Base-by-base conservation (phyloP, 208 protist genomes). In the Porcisia deanei region DNA sequence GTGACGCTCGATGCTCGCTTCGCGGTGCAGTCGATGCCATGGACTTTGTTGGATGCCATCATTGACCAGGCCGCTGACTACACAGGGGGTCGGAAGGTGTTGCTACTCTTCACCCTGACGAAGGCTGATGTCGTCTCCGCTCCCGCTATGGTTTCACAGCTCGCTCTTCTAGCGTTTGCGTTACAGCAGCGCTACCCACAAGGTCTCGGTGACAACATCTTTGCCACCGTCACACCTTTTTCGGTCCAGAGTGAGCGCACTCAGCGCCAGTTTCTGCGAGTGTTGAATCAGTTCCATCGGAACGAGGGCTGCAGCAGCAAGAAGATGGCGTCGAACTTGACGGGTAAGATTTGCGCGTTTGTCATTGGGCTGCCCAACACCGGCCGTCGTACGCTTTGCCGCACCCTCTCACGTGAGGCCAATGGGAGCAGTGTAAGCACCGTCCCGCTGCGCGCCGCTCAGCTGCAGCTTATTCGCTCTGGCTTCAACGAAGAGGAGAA, bases 291-390 rank as follows among this genome's bases (percentile, higher is more conserved):
- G 73, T 97, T 95, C 57, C 81, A 75, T 20, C 69, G 85, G 41
- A 94, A 88, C 75, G 80, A 89, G 20, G 77, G 76, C 20, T 91
- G 90, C 66, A 30, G 76, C 60, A 79, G 79, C 49, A 82, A 89
- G 74, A 84, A 82, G 73, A 89, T 88, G 80, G 47, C 68, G 14
- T 88, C 86, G 8, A 97, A 97, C 79, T 63, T 97, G 78, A 65
- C 85, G 18, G 85, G 88, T 39, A 95, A 95, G 67, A 81, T 95
- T n/a, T 93, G 85, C 71, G 74, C 84, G 14, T 90, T 95, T 87
- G 87, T 97, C 39, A 72, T 97, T 22, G 93, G 93, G 12, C 79
- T 97, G 53, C 93, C 93, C 53, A 93, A 95, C 67, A 94, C 91
- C 12, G 93, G 93, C 22, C 82, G 91, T 16, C 79, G 87, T 71